Conservation (phyloP, 176 grass and related monocot genomes). For the Hyparrhenia diplandra region DNA sequence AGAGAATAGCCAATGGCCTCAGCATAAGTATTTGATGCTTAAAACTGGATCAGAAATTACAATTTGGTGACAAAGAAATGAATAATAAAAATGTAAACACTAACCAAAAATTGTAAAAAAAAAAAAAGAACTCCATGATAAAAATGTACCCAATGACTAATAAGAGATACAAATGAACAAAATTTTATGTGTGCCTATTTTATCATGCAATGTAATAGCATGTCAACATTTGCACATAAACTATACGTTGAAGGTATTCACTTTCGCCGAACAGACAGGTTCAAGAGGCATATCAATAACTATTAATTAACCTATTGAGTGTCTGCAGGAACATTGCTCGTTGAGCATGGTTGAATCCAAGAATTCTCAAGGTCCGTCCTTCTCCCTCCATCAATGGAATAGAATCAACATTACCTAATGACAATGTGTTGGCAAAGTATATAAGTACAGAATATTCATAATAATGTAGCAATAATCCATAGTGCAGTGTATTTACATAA, state of each 20-base stretch:
- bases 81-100: too few species aligned
- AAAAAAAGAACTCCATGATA: neutral
- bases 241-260: neutral
- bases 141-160: conserved; percentile 11
- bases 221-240: too few species aligned
- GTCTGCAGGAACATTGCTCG: conserved; percentile 69
- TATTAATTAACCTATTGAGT: conserved; percentile 93
- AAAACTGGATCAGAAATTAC: conserved; percentile 11
- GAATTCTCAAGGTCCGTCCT: conserved; percentile 69
- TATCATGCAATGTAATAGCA: neutral
- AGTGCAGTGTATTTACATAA: conserved; percentile 15
- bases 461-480: neutral
- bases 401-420: conserved; percentile 56
- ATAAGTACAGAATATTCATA: conserved; percentile 25
- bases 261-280: neutral
- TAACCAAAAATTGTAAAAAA: too few species aligned
- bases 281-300: conserved; percentile 7
- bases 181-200: neutral
- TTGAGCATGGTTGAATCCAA: conserved; percentile 91
- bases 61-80: conserved; percentile 18
- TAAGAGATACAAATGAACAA: neutral
- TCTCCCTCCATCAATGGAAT: conserved; percentile 96
- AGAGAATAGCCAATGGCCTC: neutral
- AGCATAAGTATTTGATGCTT: neutral
- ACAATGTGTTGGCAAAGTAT: conserved; percentile 26